Base-by-base conservation (phyloP, 192 early-diverging fungal species). In the Oehlia diaphana region DNA sequence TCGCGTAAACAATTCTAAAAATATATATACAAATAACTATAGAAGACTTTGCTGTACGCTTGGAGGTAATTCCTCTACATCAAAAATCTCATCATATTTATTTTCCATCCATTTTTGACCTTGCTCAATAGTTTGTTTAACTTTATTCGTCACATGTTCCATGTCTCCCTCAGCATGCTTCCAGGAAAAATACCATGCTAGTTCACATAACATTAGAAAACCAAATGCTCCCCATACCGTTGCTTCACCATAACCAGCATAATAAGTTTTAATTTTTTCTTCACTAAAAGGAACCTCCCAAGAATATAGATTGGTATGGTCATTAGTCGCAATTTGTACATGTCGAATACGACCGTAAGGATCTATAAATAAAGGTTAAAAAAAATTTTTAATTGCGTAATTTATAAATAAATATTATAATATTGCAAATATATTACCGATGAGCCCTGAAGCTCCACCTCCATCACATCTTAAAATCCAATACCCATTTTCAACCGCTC, bases 391-490 rank as follows among this genome's bases (percentile, higher is more conserved):
- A 58, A 58, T 58, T 5, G 19, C 16, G 6, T 58, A 58, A 58
- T 58, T 58, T 58, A 58, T 14, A 10, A 58, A 58, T 4, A 58
- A 58, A 58, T 58, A 7, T 21, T 21, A 58, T 7, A 58, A n/a
- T 16, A 5, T 19, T 19, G 6, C 16, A 14, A 21, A 7, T 58
- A 58, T 58, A 58, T 58, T 58, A 58, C 53, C 53, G 3, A 78
- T 37, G 0, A 78, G 19, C 1, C 77, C 77, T 4, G 35, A 44
- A 16, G 62, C 67, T 8, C 77, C 77, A 0, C 68, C 68, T 2
- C 35, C 68, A 42, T 79, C 77, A 39, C 77, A 79, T 26, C 77
- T n/a, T 23, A 79, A 23, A 26, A 79, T 44, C 77, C 77, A 79
- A 42, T 64, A 79, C 0, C 77, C 77, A 21, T 79, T 66, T 71